Conservation (phyloP, 768 basidiomycete genomes). For the Sistotremastrum niveocremeum region DNA sequence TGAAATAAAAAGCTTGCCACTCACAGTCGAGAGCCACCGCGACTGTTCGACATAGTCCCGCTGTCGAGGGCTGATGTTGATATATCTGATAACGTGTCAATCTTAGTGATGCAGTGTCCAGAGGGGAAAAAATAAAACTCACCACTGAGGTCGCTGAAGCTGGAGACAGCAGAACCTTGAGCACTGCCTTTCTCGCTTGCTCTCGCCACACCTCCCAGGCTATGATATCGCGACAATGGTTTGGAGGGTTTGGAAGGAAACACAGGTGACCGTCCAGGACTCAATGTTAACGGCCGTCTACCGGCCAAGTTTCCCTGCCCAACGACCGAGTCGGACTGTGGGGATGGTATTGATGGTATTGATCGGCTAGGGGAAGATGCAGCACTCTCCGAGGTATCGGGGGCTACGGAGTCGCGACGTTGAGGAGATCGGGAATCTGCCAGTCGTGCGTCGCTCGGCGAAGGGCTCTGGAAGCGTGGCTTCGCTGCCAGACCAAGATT, state of each 20-base stretch:
- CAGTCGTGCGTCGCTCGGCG: no score
- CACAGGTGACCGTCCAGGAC: conserved; percentile 34
- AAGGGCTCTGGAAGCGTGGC: no score
- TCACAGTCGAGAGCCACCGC: conserved; percentile 57
- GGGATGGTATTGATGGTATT: conserved; percentile 71
- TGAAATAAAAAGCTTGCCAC: conserved; percentile 17
- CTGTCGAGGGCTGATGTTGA: conserved; percentile 74
- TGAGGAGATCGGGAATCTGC: neutral
- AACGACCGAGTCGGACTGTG: conserved; percentile 33
- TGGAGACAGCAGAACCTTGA: conserved; percentile 61
- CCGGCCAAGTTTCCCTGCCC: no score
- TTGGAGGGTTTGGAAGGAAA: conserved; percentile 31
- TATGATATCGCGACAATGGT: conserved; percentile 25
- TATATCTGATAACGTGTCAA: conserved; percentile 46
- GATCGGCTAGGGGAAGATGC: conserved; percentile 64
- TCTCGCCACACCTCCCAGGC: conserved; percentile 23
- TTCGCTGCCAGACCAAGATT: conserved; percentile 42
- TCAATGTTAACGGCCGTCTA: conserved; percentile 28
- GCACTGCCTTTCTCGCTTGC: conserved; percentile 45
- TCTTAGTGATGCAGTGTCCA: neutral
- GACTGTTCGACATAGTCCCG: conserved; percentile 63
- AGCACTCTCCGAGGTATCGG: conserved; percentile 49
- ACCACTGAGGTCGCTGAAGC: conserved; percentile 85
- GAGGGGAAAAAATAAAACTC: conserved; percentile 11
- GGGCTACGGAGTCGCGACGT: conserved; percentile 17